Base-by-base conservation (phyloP, 768 basidiomycete genomes). In the Termitomyces sp. region DNA sequence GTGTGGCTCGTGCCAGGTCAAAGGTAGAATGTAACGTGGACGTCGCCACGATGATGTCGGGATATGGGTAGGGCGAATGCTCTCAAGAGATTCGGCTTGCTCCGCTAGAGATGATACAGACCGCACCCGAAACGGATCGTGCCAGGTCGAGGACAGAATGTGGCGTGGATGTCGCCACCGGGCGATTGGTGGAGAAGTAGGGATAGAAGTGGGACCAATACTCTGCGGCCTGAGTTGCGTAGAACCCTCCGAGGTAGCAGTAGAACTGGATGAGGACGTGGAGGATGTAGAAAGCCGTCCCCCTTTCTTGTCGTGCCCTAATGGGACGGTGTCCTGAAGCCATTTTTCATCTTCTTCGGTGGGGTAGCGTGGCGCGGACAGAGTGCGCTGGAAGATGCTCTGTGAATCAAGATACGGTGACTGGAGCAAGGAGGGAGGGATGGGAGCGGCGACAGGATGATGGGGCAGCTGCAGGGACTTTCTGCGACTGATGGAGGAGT, bases 251-350 rank as follows among this genome's bases (percentile, higher is more conserved):
- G 61, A 28, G 28, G 39, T 55, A 5, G 28, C 13, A 28, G 42
- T 42, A 5, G 40, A 42, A 18, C 50, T 28, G 28, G 36, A 33
- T 57, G 59, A 55, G 33, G 52, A 40, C 36, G 46, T 20, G 18
- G 63, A 64, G 3, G 42, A 44, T 42, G 45, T 40, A 11, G 62
- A 63, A 15, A 59, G 36, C 16, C 54, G 59, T 13, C 48, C 64
- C 44, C 32, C 50, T 39, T 58, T 63, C 55, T 33, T 60, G 51
- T 64, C 51, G 24, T 63, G 67, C 49, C 48, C 67, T 20, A 81
- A 45, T 9, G 87, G 86, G 2, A 87, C 75, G 65, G 85, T 87
- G 75, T 88, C 87, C 71, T 83, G 79, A 57, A 88, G 74, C 87
- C 87, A 88, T 63, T 75, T 75, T 65, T 88, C 82, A 62, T 86